phyloP scores from a whole-genome alignment of 2,329 filamentous ascomycete genomes.

The Fusarium xyrophilum region DNA sequence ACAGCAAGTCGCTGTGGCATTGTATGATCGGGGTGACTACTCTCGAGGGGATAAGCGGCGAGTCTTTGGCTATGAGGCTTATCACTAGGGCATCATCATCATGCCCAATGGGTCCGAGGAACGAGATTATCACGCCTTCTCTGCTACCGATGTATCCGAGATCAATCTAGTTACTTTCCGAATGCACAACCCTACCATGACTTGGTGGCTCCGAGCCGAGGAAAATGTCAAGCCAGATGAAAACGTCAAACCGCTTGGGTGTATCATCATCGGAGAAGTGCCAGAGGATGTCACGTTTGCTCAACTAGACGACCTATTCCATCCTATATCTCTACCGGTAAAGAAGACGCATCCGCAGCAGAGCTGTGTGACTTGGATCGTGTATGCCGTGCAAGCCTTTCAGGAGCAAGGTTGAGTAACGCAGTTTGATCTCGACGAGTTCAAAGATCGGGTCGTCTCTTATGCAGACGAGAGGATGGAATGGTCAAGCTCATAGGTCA shows the following conservation, averaged over 20 bases:
- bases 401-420: conserved; percentile 39
- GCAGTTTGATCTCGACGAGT: conserved; percentile 37
- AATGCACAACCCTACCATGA: conserved; percentile 45
- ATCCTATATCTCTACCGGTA: conserved; percentile 37
- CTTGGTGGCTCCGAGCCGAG: conserved; percentile 42
- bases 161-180: conserved; percentile 44
- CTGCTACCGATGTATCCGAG: conserved; percentile 43
- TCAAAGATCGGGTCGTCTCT: conserved; percentile 40
- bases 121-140: conserved; percentile 31
- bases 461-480: conserved; percentile 43
- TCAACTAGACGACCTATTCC: conserved; percentile 37
- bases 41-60: conserved; percentile 37
- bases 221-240: conserved; percentile 24
- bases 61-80: conserved; percentile 42
- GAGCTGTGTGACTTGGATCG: conserved; percentile 47
- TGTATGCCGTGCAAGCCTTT: conserved; percentile 38
- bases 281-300: conserved; percentile 21
- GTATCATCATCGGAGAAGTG: conserved; percentile 40
- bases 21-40: conserved; percentile 41
- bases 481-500: neutral
- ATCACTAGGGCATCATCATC: conserved; percentile 44
- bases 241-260: conserved; percentile 40
- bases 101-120: conserved; percentile 22
- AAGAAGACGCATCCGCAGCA: conserved; percentile 46
- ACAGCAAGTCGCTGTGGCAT: conserved; percentile 35